Base-by-base conservation (phyloP, 164 flowering plant genomes). In the Vitis cinerea region DNA sequence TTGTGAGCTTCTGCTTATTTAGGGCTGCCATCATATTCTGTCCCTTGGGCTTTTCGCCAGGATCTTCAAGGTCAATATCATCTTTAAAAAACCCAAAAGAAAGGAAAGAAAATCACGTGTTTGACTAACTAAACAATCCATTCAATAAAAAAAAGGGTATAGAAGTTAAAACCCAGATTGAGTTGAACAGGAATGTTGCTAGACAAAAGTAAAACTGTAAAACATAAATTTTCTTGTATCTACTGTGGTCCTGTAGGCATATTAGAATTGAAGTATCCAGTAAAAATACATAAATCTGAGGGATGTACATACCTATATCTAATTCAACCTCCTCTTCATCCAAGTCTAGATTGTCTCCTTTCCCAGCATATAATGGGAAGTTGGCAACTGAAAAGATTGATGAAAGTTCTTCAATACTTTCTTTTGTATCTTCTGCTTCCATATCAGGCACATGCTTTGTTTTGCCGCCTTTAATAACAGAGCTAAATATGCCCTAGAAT, bases 41-140 rank as follows among this genome's bases (percentile, higher is more conserved):
- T 61, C 84, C 93, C 78, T 84, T 89, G 23, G 90, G 84, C 73
- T 87, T 91, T 75, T 83, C 90, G 56, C 59, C 76, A 16, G 66
- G 69, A 82, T 83, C 93, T 27, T 88, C 98, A n/a, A 95, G 76
- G 71, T 92, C 87, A 57, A 95, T 92, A 67, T 91, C 99, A 86
- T 95, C 98, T 94, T 68, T 51, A 79, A 47, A 72, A n/a, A 37
- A 37, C 0, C 44, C 44, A 37, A 37, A 37, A 37, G 44, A 37
- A 37, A 6, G 44, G 9, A 70, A 3, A 61, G 16, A 27, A 71
- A 65, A 30, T 12, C 12, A 70, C 8, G 50, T 27, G 54, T 30
- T 14, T 9, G 14, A 3, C 30, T 4, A 15, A 10, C 23, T 6
- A 19, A 57, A 57, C 29, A 57, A 57, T 16, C 19, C 9, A 57